phyloP scores from a whole-genome alignment of 177 flowering plant genomes.

The Tripterygium wilfordii region DNA sequence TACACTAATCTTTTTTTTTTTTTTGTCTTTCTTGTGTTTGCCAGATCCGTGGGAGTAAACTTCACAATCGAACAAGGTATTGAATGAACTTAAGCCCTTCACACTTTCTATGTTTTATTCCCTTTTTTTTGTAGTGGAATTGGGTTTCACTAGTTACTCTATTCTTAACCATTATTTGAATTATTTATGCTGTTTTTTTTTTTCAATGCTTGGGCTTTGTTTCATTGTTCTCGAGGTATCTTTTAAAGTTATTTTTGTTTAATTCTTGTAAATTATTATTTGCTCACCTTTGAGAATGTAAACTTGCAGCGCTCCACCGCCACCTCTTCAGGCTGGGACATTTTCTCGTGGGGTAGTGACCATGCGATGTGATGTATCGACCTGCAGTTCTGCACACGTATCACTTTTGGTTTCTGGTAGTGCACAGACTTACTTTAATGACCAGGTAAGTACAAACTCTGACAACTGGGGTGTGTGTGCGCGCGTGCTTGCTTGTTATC shows the following conservation, averaged over 20 bases:
- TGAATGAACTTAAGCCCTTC: not conserved
- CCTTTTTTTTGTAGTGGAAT: no score
- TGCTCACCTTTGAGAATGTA: not conserved
- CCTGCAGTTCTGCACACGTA: slow-evolving; percentile 80
- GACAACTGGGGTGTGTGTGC: not conserved
- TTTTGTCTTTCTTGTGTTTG: slow-evolving; percentile 8
- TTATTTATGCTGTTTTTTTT: not conserved
- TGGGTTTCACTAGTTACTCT: no score
- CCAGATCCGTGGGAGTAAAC: slow-evolving; percentile 93
- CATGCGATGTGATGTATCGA: slow-evolving; percentile 94
- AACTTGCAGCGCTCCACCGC: slow-evolving; percentile 86
- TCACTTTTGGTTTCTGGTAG: slow-evolving; percentile 96
- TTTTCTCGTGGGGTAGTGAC: slow-evolving; percentile 98
- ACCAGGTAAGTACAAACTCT: slow-evolving; percentile 50
- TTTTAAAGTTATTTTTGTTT: not conserved
- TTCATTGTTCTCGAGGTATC: not conserved
- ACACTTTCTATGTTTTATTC: not conserved
- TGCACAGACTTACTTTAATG: slow-evolving; percentile 91
- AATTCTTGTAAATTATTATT: not conserved
- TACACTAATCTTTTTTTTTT: no score
- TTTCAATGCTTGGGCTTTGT: not conserved
- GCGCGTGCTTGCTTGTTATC: not conserved
- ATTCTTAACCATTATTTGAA: no score
- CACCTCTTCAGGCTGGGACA: slow-evolving; percentile 92
- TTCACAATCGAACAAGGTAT: slow-evolving; percentile 83